A percentile compares a stretch with the other conserved stretches of the same genome.
Evolutionary conservation across 768 basidiomycete species (phyloP).

Genomic region (Boletus rubescentipes): DNA sequence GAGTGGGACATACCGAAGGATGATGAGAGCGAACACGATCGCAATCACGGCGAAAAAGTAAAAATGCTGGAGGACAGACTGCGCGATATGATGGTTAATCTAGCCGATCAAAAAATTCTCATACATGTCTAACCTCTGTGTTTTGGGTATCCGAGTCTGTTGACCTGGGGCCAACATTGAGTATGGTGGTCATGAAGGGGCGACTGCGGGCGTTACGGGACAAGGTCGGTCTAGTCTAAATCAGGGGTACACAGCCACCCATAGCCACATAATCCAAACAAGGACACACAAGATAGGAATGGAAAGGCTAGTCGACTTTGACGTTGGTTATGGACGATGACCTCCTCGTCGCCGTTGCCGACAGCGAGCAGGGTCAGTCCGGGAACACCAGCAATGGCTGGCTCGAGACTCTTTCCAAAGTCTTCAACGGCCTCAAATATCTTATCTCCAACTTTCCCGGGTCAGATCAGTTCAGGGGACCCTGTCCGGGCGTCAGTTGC

Average conservation of each 20-base stretch:
- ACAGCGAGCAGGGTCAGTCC: conserved; percentile 33
- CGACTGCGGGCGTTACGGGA: too few species aligned
- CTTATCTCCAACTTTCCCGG: conserved; percentile 33
- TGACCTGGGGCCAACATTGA: conserved; percentile 1
- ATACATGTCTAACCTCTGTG: conserved; percentile 17
- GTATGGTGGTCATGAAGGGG: conserved; percentile 7
- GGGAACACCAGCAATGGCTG: conserved; percentile 24
- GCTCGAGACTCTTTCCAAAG: conserved; percentile 34
- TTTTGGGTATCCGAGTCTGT: background rate
- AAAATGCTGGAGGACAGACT: conserved; percentile 23
- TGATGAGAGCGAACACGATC: conserved; percentile 16
- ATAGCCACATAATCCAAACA: conserved; percentile 26
- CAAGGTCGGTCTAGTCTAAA: background rate
- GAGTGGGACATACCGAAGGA: conserved; percentile 19
- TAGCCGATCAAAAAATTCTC: background rate
- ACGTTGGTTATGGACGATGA: conserved; percentile 32
- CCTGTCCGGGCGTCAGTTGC: conserved; percentile 61
- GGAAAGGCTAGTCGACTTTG: background rate
- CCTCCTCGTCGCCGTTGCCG: conserved; percentile 33
- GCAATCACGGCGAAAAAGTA: conserved; percentile 24
- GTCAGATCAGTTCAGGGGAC: conserved; percentile 35
- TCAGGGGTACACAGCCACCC: conserved; percentile 3
- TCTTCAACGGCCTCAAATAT: conserved; percentile 33
- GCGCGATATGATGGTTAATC: background rate
- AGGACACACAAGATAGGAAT: conserved; percentile 11